phyloP scores from a whole-genome alignment of 345 rosid genomes.

The Linum usitatissimum region DNA sequence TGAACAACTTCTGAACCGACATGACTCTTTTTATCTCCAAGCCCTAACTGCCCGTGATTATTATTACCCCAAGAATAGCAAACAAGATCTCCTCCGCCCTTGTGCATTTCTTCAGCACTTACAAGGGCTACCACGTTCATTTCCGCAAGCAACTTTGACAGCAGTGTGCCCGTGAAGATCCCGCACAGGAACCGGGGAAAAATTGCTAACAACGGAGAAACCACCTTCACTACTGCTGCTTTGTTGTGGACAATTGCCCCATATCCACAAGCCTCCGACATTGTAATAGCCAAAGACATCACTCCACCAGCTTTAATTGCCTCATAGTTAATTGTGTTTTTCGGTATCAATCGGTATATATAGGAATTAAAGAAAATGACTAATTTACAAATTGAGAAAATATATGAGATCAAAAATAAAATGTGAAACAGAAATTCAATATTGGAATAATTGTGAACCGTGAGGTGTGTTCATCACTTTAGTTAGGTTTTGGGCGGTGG shows the following conservation, averaged over 20 bases:
- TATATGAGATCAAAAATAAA: no score
- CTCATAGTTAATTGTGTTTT: no score
- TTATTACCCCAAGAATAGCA: slow-evolving; percentile 85
- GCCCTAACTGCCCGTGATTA: slow-evolving; percentile 70
- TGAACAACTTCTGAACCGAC: slow-evolving; percentile 46
- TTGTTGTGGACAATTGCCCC: slow-evolving; percentile 68
- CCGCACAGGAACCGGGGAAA: slow-evolving; percentile 43
- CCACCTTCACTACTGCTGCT: slow-evolving; percentile 22
- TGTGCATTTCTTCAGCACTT: slow-evolving; percentile 35
- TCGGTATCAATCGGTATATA: no score
- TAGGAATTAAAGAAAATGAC: no score
- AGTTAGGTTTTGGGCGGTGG: not conserved
- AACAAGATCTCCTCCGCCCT: slow-evolving; percentile 36
- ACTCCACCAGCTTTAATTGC: slow-evolving; percentile 80
- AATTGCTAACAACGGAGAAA: slow-evolving; percentile 39
- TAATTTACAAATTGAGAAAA: no score
- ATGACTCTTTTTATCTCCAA: slow-evolving; percentile 57
- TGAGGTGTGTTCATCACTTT: slow-evolving; percentile 32
- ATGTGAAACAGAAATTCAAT: no score
- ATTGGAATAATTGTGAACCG: no score
- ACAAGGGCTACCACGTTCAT: slow-evolving; percentile 65
- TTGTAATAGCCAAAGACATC: slow-evolving; percentile 79
- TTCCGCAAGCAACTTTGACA: slow-evolving; percentile 89
- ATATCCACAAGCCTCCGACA: no score
- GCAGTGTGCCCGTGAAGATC: slow-evolving; percentile 64